phyloP scores from a whole-genome alignment of 306 rosid genomes.

The barrel medic (Medicago truncatula) region DNA sequence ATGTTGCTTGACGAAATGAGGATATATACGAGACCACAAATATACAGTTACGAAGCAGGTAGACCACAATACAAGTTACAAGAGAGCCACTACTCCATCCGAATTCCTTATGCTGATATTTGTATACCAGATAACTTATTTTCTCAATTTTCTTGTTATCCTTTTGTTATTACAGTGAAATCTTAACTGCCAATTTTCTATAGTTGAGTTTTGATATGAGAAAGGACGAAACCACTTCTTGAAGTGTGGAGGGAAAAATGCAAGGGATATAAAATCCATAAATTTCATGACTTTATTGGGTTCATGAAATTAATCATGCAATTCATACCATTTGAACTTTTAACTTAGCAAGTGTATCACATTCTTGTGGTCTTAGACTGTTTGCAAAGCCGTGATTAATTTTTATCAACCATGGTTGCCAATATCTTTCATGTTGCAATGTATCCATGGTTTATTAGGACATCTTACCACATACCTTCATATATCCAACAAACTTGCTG shows the following conservation, averaged over 20 bases:
- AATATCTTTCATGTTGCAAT: slow-evolving; percentile 54
- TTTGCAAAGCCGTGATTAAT: not conserved
- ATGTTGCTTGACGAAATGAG: not conserved
- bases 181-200: slow-evolving; percentile 1
- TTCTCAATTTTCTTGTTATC: not conserved
- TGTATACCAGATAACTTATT: not conserved
- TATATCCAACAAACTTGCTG: slow-evolving; percentile 70
- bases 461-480: slow-evolving; percentile 66
- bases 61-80: not conserved
- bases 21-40: not conserved
- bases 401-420: slow-evolving; percentile 35
- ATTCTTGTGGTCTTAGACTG: slow-evolving; percentile 14
- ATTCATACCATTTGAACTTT: slow-evolving; percentile 10
- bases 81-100: not conserved
- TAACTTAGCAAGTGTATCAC: not conserved
- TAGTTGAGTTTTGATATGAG: not conserved
- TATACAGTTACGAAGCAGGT: no score
- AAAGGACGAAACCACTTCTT: slow-evolving; percentile 30
- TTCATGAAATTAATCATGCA: not conserved
- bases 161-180: not conserved
- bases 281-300: not conserved
- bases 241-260: not conserved
- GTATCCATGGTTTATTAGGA: slow-evolving; percentile 76
- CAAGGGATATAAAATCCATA: not conserved
- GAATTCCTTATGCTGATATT: not conserved